These are phyloP conservation scores for Gloeophyllum trabeum DNA, from an alignment of 768 basidiomycete genomes.

Conservation along the genomic window DNA sequence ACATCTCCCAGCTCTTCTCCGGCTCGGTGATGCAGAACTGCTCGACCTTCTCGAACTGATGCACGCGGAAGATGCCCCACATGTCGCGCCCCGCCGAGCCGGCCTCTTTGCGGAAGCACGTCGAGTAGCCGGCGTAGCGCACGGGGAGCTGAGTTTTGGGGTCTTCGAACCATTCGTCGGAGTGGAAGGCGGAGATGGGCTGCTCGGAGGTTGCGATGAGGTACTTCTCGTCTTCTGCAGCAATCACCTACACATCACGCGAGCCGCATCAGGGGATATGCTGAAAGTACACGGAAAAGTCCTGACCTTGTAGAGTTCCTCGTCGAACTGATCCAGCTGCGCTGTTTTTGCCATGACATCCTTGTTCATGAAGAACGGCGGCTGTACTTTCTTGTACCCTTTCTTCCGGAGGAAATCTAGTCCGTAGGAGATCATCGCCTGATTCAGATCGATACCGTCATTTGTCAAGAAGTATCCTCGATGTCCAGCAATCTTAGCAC, in stretches of 20 bases:
- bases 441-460: slow-evolving; percentile 95
- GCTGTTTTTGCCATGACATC: slow-evolving; percentile 97
- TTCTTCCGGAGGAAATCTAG: slow-evolving; percentile 81
- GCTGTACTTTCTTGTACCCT: slow-evolving; percentile 89
- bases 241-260: too few relatives aligned
- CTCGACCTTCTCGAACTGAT: slow-evolving; percentile 99
- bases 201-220: slow-evolving; percentile 99
- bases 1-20: slow-evolving; percentile 88
- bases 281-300: neutral
- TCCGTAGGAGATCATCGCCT: slow-evolving; percentile 89
- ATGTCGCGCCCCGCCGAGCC: slow-evolving; percentile 96
- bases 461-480: slow-evolving; percentile 93
- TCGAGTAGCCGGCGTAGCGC: slow-evolving; percentile 80
- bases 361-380: slow-evolving; percentile 98
- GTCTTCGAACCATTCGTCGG: slow-evolving; percentile 96
- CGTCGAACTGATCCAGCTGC: slow-evolving; percentile 96
- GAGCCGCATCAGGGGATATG: too few relatives aligned
- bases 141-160: slow-evolving; percentile 90
- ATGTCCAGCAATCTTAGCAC: slow-evolving; percentile 89
- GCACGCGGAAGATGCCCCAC: slow-evolving; percentile 99
- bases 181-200: slow-evolving; percentile 92
- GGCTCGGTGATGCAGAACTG: slow-evolving; percentile 95
- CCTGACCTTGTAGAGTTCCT: slow-evolving; percentile 89
- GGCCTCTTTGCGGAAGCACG: slow-evolving; percentile 99
- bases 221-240: slow-evolving; percentile 91